Conservation (phyloP, 202 grass and related monocot genomes). For the Panicum hallii region DNA sequence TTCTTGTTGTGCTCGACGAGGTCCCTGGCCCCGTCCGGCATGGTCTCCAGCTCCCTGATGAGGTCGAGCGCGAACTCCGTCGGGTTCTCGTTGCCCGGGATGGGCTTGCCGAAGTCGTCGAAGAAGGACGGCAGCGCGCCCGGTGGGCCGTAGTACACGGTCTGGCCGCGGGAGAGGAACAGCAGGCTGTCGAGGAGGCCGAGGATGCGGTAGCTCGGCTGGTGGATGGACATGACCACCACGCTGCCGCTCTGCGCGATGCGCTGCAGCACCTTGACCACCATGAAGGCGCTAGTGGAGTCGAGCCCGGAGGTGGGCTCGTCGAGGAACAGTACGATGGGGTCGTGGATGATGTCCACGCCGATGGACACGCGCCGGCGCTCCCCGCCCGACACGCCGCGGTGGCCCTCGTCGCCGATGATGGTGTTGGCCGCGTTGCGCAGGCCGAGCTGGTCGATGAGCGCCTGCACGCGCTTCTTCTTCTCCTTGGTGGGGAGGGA, state of each 20-base stretch:
- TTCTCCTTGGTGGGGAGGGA: constrained; percentile 75
- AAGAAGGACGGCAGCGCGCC: constrained; percentile 70
- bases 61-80: constrained; percentile 97
- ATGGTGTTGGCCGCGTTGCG: constrained; percentile 75
- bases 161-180: constrained; percentile 92
- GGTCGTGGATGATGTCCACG: constrained; percentile 96
- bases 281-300: constrained; percentile 99
- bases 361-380: constrained; percentile 92
- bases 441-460: constrained; percentile 95
- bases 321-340: constrained; percentile 94
- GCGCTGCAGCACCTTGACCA: constrained; percentile 82
- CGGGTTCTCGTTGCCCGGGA: constrained; percentile 90
- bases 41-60: constrained; percentile 81
- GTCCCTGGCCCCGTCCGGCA: constrained; percentile 57
- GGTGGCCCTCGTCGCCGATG: constrained; percentile 96
- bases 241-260: constrained; percentile 96
- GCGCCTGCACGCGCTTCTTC: constrained; percentile 80
- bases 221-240: constrained; percentile 96
- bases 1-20: constrained; percentile 77
- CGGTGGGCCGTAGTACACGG: constrained; percentile 83
- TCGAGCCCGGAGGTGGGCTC: constrained; percentile 97
- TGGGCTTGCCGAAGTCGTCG: constrained; percentile 78
- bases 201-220: constrained; percentile 96
- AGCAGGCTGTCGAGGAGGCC: constrained; percentile 83
- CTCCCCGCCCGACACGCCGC: constrained; percentile 93